Conservation (phyloP, 768 basidiomycete species). For the Tricholoma saponaceum region DNA sequence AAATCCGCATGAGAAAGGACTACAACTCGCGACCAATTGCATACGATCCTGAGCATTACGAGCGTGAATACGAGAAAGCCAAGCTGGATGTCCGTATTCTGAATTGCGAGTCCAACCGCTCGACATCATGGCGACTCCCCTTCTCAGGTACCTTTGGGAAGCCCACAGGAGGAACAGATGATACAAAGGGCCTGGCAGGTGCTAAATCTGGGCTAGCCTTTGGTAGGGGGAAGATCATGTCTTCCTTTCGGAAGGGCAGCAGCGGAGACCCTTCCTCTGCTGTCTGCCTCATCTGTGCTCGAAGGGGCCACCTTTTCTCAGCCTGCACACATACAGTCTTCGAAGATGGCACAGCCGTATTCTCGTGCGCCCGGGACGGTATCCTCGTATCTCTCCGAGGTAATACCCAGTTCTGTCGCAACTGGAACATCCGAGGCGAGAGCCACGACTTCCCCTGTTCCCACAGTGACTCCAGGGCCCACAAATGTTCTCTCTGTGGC, state of each 20-base stretch:
- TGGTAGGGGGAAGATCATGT: neutral
- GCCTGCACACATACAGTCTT: slow-evolving; percentile 3
- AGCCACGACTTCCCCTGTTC: neutral
- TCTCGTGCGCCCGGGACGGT: slow-evolving; percentile 3
- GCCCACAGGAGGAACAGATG: neutral
- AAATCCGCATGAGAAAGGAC: slow-evolving; percentile 5
- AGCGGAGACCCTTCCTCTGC: slow-evolving; percentile 4
- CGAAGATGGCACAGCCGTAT: slow-evolving; percentile 7
- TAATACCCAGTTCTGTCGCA: slow-evolving; percentile 15
- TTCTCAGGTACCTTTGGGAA: neutral
- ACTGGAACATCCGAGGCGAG: slow-evolving; percentile 16
- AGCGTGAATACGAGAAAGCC: slow-evolving; percentile 4
- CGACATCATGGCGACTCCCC: neutral
- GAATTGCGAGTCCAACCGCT: neutral
- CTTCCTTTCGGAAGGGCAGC: slow-evolving; percentile 9
- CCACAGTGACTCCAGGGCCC: slow-evolving; percentile 12
- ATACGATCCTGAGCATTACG: neutral
- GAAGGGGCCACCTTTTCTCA: slow-evolving; percentile 13
- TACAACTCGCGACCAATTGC: slow-evolving; percentile 1
- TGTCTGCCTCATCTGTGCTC: slow-evolving; percentile 19
- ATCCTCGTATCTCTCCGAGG: slow-evolving; percentile 9
- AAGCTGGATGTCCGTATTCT: neutral
- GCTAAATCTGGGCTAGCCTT: neutral
- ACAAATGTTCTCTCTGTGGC: slow-evolving; percentile 29
- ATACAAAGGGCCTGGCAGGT: neutral